Conservation (phyloP, 345 rosid species). For the Citrus maxima region DNA sequence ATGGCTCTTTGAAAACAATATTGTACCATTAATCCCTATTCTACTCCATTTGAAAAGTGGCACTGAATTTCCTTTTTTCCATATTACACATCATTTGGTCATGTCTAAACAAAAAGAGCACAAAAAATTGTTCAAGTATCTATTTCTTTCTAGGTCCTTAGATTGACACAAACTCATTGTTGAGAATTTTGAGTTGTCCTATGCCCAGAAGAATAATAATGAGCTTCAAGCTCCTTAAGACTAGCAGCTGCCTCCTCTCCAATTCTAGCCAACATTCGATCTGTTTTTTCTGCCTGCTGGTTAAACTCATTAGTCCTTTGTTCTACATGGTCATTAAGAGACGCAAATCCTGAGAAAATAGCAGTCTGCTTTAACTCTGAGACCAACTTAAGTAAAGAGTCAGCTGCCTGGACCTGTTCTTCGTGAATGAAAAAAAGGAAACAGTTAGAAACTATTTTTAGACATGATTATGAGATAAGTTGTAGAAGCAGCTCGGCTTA, state of each 20-base stretch:
- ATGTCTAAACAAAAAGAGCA: neutral
- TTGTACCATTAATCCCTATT: neutral
- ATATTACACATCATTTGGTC: neutral
- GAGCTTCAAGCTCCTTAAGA: conserved; percentile 80
- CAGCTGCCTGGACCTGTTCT: conserved; percentile 84
- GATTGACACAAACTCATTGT: neutral
- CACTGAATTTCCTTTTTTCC: neutral
- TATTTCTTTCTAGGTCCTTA: neutral
- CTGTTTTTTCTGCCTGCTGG: conserved; percentile 60
- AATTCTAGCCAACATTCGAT: conserved; percentile 57
- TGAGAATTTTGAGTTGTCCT: conserved; percentile 29
- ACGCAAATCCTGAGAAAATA: conserved; percentile 89
- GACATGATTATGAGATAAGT: neutral
- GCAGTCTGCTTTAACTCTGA: conserved; percentile 89
- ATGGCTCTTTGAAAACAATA: neutral
- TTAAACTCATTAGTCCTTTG: conserved; percentile 65
- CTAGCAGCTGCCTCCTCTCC: conserved; percentile 89
- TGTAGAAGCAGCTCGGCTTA: neutral
- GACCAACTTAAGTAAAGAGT: conserved; percentile 79
- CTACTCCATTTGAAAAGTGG: neutral
- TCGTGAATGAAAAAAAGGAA: neutral
- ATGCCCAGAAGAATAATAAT: conserved; percentile 70
- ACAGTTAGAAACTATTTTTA: neutral
- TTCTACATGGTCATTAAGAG: conserved; percentile 82
- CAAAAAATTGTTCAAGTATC: conserved; percentile 22